Base-by-base conservation (phyloP, 331 rosid species). In the Malus hybrid region DNA sequence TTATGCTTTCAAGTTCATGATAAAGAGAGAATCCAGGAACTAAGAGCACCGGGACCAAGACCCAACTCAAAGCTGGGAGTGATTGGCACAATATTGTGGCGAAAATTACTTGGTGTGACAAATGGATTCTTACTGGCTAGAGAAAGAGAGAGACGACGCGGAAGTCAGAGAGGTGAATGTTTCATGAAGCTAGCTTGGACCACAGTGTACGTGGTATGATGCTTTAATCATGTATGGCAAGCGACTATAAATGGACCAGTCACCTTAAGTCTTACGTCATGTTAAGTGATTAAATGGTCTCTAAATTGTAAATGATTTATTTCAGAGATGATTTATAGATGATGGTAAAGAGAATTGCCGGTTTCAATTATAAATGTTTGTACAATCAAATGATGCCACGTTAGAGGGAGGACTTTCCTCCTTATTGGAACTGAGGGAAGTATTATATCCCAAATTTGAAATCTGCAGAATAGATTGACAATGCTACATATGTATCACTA, bases 31-130 rank as follows among this genome's bases (percentile, higher is more conserved):
- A 85, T 78, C 71, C 61, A 80, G 31, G 69, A 56, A 52, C 27
- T 22, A 15, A 73, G 79, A 11, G 3, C 20, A 18, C 14, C 27
- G 80, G 87, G 88, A 85, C 85, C 87, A 83, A 85, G 79, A 82
- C 28, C 85, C 91, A 85, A 82, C 86, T 77, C 74, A 79, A 76
- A 13, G 32, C 48, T 48, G 88, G 74, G 85, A 80, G 77, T 56
- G 87, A 83, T 83, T 56, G 83, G 87, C 83, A 88, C 65, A 75
- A 64, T 84, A 62, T 68, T 71, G 76, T 52, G 67, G 77, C 64
- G 78, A 84, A 69, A 73, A 70, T 22, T 70, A 42, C 80, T 39
- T 60, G 69, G 36, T 44, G 36, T 42, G 69, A 72, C 67, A 13
- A 12, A 15, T 73, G 61, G 87, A 84, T 82, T 83, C 90, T 70